A percentile compares a stretch with the other conserved stretches of the same genome.
phyloP scores from a whole-genome alignment of 192 early-diverging fungal genomes.

The Funneliformis mosseae region DNA sequence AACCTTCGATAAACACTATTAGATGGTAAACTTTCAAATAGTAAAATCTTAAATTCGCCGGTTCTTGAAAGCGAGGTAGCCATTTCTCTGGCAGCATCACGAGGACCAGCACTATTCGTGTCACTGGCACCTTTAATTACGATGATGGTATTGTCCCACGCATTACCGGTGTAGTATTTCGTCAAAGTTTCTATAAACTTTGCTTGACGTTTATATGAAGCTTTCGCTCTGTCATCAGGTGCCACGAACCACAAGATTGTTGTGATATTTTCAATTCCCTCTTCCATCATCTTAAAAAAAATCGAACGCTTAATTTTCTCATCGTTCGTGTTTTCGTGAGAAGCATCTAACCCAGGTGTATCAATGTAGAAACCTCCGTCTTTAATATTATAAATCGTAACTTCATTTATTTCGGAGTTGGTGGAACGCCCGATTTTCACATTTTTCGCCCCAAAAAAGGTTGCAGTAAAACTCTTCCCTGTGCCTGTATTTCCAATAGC shows the following conservation, averaged over 20 bases:
- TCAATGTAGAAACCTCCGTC: constrained; percentile 33
- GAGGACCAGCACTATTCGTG: constrained; percentile 2
- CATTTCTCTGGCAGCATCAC: constrained; percentile 19
- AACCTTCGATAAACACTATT: neutral
- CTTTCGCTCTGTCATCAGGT: neutral
- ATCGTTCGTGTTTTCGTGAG: constrained; percentile 14
- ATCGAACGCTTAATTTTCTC: constrained; percentile 15
- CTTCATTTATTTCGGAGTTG: neutral
- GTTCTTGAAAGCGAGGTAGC: neutral
- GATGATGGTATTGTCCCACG: constrained; percentile 35
- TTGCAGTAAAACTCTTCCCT: constrained; percentile 33
- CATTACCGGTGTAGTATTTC: constrained; percentile 18
- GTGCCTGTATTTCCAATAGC: constrained; percentile 22
- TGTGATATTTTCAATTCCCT: neutral
- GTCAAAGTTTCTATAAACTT: constrained; percentile 27
- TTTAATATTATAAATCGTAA: constrained; percentile 27
- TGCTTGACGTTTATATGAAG: constrained; percentile 19
- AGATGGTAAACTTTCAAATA: neutral
- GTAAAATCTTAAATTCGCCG: neutral
- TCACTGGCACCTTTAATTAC: constrained; percentile 24
- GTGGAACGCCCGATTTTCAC: constrained; percentile 12
- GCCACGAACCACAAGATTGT: constrained; percentile 35
- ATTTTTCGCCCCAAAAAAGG: constrained; percentile 27
- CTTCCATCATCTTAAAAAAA: constrained; percentile 10
- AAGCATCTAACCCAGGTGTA: constrained; percentile 34